These are phyloP conservation scores for Pezizomycotina sp. DNA, from an alignment of 2,329 filamentous ascomycete genomes.

Conservation along the genomic window DNA sequence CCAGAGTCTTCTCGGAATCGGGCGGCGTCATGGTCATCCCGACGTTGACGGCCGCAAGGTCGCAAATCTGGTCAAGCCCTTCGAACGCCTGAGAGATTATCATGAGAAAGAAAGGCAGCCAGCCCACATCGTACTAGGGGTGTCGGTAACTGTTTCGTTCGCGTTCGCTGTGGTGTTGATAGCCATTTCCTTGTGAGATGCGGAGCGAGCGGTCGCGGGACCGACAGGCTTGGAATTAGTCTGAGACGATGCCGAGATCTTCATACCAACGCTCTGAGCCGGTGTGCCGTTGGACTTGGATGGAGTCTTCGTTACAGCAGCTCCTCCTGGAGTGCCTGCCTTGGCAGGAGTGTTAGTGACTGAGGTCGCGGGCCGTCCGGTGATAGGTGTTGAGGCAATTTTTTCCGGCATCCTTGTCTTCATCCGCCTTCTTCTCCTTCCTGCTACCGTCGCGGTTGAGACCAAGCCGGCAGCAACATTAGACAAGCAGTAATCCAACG, in stretches of 20 bases:
- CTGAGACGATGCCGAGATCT: no score
- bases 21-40: slow-evolving; percentile 17
- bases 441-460: slow-evolving; percentile 14
- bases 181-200: slow-evolving; percentile 1
- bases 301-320: no score
- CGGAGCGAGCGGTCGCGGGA: slow-evolving; percentile 3
- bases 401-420: slow-evolving; percentile 12
- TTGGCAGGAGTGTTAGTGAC: no score
- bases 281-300: slow-evolving; percentile 8
- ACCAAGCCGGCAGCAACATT: slow-evolving; percentile 11
- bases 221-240: no score
- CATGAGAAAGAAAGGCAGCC: slow-evolving; percentile 9
- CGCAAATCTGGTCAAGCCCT: slow-evolving; percentile 15
- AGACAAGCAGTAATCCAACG: slow-evolving; percentile 16
- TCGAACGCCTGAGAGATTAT: slow-evolving; percentile 17
- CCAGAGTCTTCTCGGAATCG: slow-evolving; percentile 11
- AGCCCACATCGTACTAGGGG: slow-evolving; percentile 10
- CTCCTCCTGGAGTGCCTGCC: no score
- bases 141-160: slow-evolving; percentile 1
- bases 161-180: background rate
- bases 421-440: slow-evolving; percentile 8
- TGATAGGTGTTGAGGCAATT: slow-evolving; percentile 7
- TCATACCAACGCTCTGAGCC: background rate
- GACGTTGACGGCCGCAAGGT: slow-evolving; percentile 11
- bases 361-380: no score